These are phyloP conservation scores for Ammopiptanthus mongolicus DNA, from an alignment of 306 rosid genomes.

Conservation along the genomic window DNA sequence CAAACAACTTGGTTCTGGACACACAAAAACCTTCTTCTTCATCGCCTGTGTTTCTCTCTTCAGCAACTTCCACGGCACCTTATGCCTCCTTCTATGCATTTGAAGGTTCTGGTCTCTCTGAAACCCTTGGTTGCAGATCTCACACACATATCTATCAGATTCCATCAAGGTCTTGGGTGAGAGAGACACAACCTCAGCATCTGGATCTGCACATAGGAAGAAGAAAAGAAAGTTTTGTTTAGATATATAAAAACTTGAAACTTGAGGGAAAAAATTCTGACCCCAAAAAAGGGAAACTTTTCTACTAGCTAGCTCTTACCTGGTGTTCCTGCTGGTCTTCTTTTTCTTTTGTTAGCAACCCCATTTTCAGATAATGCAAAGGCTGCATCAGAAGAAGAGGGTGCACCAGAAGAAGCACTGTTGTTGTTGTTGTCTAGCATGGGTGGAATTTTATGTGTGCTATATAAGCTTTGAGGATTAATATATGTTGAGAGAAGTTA, in stretches of 20 bases:
- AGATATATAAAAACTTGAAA: background rate
- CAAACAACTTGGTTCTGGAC: constrained; percentile 80
- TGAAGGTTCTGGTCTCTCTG: constrained; percentile 97
- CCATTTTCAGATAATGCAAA: constrained; percentile 52
- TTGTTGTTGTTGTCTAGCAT: constrained; percentile 44
- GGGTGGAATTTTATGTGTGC: constrained; percentile 29
- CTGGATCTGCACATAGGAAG: constrained; percentile 57
- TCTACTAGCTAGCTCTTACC: constrained; percentile 35
- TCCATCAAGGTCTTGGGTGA: constrained; percentile 85
- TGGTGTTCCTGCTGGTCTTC: constrained; percentile 99
- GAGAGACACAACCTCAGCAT: constrained; percentile 88
- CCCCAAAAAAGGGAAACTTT: background rate
- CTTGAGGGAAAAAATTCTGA: background rate
- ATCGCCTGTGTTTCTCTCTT: constrained; percentile 60
- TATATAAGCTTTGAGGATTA: background rate
- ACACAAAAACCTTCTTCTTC: constrained; percentile 80
- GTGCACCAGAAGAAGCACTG: constrained; percentile 33
- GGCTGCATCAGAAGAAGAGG: constrained; percentile 44
- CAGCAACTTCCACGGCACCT: constrained; percentile 87
- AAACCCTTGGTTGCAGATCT: constrained; percentile 98
- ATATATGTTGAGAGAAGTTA: constrained; percentile 16
- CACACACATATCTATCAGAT: constrained; percentile 89
- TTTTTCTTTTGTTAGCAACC: constrained; percentile 56
- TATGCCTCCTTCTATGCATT: constrained; percentile 91
- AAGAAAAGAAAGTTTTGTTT: background rate